Evolutionary conservation across 805 yeast species (phyloP).

Genomic region (Metschnikowia matae): DNA sequence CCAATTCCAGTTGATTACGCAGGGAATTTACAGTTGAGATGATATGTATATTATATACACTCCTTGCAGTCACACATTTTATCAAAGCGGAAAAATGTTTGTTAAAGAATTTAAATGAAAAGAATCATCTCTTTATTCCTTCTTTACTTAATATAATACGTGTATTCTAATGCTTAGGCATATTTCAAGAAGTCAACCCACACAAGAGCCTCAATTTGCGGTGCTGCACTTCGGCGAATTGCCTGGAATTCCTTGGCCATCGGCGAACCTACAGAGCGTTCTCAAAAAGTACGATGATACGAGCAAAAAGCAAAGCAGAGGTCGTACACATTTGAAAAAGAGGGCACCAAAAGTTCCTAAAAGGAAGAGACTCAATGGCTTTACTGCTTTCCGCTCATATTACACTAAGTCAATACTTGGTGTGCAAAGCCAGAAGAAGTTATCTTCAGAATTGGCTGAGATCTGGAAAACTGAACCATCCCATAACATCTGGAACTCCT

Average conservation of each 20-base stretch:
- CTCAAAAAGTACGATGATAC: not conserved
- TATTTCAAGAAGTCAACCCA: not conserved
- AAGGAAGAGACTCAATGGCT: conserved; percentile 6
- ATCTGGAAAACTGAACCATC: conserved; percentile 7
- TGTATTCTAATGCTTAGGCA: not conserved
- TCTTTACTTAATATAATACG: not conserved
- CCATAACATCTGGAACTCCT: conserved; percentile 6
- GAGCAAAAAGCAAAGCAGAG: not conserved
- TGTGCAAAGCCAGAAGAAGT: conserved; percentile 4
- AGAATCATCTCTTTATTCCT: not conserved
- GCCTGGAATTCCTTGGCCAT: conserved; percentile 4
- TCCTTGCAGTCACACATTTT: not conserved
- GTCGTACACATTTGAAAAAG: not conserved
- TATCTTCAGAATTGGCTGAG: conserved; percentile 6
- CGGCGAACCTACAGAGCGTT: conserved; percentile 1
- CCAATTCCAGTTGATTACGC: conserved; percentile 90
- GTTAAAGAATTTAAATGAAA: not conserved
- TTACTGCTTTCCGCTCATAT: conserved; percentile 8
- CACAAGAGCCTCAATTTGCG: not conserved
- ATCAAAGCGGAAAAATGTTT: not conserved
- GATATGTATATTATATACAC: not conserved
- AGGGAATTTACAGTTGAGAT: conserved; percentile 69
- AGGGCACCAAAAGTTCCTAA: not conserved
- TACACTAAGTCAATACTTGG: conserved; percentile 7
- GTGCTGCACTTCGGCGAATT: conserved; percentile 3